Evolutionary conservation across 2,329 filamentous ascomycete genomes (phyloP).

Genomic region (Ambrosiella xylebori): DNA sequence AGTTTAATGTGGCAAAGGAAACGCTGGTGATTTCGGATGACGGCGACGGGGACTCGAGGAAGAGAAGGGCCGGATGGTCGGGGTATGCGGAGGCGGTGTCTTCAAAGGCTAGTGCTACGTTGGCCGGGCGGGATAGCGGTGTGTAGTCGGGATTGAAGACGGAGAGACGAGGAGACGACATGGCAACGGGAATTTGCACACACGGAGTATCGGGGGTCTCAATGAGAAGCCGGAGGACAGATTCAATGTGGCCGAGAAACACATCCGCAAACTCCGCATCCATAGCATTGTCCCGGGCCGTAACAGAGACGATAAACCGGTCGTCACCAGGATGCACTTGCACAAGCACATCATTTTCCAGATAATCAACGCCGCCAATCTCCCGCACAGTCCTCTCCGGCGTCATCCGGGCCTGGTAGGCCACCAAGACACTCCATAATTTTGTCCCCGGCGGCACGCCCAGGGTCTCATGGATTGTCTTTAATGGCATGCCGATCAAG

Average conservation of each 20-base stretch:
- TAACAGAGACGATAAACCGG: slow-evolving; percentile 25
- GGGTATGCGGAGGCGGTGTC: slow-evolving; percentile 30
- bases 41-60: slow-evolving; percentile 29
- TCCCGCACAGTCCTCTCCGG: slow-evolving; percentile 31
- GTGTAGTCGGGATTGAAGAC: slow-evolving; percentile 27
- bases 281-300: slow-evolving; percentile 30
- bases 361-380: slow-evolving; percentile 45
- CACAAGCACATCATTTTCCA: slow-evolving; percentile 60
- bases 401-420: slow-evolving; percentile 61
- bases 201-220: slow-evolving; percentile 15
- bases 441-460: slow-evolving; percentile 25
- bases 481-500: slow-evolving; percentile 45
- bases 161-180: slow-evolving; percentile 26
- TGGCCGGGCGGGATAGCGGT: slow-evolving; percentile 21
- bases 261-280: slow-evolving; percentile 35
- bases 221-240: slow-evolving; percentile 24
- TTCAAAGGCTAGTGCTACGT: slow-evolving; percentile 39
- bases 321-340: slow-evolving; percentile 50
- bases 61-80: slow-evolving; percentile 43
- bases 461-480: slow-evolving; percentile 34
- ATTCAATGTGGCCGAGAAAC: slow-evolving; percentile 44
- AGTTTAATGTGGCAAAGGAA: slow-evolving; percentile 49
- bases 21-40: slow-evolving; percentile 20
- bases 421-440: slow-evolving; percentile 64
- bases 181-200: slow-evolving; percentile 8